Conservation (phyloP, 176 grass and related monocot genomes). For the Dactylis glomerata region DNA sequence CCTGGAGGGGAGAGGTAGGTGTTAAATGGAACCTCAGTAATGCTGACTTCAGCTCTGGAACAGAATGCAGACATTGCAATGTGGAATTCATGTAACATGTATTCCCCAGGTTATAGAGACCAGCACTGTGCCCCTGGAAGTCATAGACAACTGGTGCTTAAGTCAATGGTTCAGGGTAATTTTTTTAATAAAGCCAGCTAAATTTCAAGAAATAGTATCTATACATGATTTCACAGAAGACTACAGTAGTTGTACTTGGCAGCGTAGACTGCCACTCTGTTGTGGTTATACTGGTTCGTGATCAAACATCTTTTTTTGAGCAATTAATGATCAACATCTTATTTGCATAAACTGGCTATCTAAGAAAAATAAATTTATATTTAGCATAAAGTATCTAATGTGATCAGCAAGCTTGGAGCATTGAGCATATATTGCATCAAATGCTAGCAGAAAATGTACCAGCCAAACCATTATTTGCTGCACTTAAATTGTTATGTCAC, state of each 20-base stretch:
- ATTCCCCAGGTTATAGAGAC: conserved; percentile 98
- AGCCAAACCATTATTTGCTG: neutral
- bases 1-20: neutral
- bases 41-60: conserved; percentile 95
- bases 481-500: neutral
- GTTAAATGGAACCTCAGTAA: conserved; percentile 30
- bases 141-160: neutral
- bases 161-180: neutral
- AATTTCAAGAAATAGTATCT: neutral
- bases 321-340: neutral
- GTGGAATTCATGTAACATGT: conserved; percentile 99
- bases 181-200: conserved; percentile 13
- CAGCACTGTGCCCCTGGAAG: conserved; percentile 85
- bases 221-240: conserved; percentile 2
- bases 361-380: neutral
- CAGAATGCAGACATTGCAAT: conserved; percentile 93
- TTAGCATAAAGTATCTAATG: neutral
- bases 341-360: neutral
- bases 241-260: neutral
- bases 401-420: neutral
- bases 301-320: neutral
- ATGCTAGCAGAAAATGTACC: neutral
- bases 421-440: neutral
- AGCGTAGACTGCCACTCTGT: neutral
- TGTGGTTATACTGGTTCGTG: conserved; percentile 6